phyloP scores from a whole-genome alignment of 2,329 filamentous ascomycete genomes.

The Myrmaecium sp. region DNA sequence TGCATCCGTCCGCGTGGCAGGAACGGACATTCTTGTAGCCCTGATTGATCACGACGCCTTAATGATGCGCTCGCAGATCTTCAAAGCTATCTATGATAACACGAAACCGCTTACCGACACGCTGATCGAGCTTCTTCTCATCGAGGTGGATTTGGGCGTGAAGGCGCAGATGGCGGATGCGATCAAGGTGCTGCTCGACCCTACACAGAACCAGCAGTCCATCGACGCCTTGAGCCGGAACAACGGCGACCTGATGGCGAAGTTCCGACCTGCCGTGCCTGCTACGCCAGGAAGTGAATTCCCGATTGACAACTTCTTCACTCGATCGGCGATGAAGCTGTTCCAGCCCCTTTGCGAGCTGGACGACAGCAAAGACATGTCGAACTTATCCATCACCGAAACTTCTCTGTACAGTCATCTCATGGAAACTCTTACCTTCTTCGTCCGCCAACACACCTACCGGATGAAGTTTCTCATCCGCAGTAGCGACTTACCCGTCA shows the following conservation, averaged over 20 bases:
- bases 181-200: slow-evolving; percentile 80
- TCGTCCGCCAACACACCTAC: slow-evolving; percentile 74
- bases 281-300: slow-evolving; percentile 75
- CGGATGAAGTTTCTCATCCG: slow-evolving; percentile 81
- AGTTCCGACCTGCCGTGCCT: slow-evolving; percentile 40
- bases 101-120: slow-evolving; percentile 77
- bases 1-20: slow-evolving; percentile 72
- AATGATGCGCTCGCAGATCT: slow-evolving; percentile 86
- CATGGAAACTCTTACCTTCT: slow-evolving; percentile 86
- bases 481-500: slow-evolving; percentile 56
- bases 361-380: slow-evolving; percentile 46
- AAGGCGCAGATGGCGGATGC: slow-evolving; percentile 93
- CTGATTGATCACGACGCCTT: slow-evolving; percentile 91
- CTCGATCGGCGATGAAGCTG: slow-evolving; percentile 65
- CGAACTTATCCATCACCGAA: slow-evolving; percentile 63
- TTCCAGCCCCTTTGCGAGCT: slow-evolving; percentile 78
- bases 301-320: slow-evolving; percentile 80
- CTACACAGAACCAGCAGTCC: slow-evolving; percentile 41
- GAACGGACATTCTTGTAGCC: slow-evolving; percentile 82
- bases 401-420: slow-evolving; percentile 83
- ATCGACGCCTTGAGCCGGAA: slow-evolving; percentile 43
- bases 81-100: slow-evolving; percentile 79
- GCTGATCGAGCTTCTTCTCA: slow-evolving; percentile 75
- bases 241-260: slow-evolving; percentile 51
- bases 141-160: slow-evolving; percentile 84